Percentiles rank a stretch among this genome's conserved stretches.
Evolutionary conservation across 2,329 filamentous ascomycete genomes (phyloP).

Genomic region (Aspergillus candidus): DNA sequence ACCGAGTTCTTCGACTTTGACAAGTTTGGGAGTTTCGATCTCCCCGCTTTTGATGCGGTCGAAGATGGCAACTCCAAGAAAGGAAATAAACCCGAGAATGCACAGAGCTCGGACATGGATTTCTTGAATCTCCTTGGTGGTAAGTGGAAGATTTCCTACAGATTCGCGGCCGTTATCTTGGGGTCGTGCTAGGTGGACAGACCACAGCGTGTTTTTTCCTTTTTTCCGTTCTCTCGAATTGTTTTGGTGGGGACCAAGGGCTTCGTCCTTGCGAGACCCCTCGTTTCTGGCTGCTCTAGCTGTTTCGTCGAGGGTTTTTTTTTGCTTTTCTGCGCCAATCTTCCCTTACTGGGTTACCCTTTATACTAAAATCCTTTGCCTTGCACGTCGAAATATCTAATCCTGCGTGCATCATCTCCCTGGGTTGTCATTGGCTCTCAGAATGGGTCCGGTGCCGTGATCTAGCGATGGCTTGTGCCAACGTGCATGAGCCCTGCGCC

Average conservation of each 20-base stretch:
- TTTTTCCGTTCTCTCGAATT: not conserved
- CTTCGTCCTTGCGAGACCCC: no score
- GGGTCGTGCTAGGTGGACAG: no score
- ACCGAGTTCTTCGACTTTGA: conserved; percentile 78
- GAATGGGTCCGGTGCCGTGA: conserved; percentile 10
- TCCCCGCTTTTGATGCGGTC: conserved; percentile 28
- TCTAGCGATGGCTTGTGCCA: conserved; percentile 11
- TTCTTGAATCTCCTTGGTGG: conserved; percentile 39
- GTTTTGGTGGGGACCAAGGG: no score
- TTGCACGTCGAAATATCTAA: no score
- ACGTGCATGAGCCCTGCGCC: conserved; percentile 13
- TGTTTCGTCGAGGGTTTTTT: not conserved
- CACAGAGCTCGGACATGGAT: conserved; percentile 31
- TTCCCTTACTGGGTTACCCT: not conserved
- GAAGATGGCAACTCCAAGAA: conserved; percentile 25
- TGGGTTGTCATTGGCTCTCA: conserved; percentile 11
- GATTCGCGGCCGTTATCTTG: not conserved
- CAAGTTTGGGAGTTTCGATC: conserved; percentile 30
- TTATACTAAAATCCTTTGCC: not conserved
- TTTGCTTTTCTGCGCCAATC: conserved; percentile 1
- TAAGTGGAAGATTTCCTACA: conserved; percentile 24
- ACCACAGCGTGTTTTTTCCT: no score
- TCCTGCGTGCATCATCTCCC: conserved; percentile 10
- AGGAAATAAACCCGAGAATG: conserved; percentile 14
- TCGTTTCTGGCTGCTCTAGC: no score